Conservation (phyloP, 2,329 filamentous ascomycete genomes). For the Hymenoscyphus linearis region DNA sequence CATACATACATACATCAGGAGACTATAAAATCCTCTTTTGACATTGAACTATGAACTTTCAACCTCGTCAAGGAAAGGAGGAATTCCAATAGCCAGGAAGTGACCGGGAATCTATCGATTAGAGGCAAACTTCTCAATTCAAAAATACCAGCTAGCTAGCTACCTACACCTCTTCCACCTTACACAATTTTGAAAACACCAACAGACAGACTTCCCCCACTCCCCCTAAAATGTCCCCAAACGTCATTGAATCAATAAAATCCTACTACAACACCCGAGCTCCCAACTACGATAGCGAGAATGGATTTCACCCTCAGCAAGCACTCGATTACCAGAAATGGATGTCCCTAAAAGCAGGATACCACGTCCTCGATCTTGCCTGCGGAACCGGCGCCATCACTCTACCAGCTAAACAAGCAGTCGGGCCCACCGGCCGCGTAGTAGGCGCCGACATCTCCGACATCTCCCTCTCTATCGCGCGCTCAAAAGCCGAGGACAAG, state of each 20-base stretch:
- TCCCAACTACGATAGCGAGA: conserved; percentile 14
- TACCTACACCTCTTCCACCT: too few relatives aligned
- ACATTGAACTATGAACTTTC: too few relatives aligned
- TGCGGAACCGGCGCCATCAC: conserved; percentile 17
- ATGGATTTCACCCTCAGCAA: conserved; percentile 11
- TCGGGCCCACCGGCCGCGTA: conserved; percentile 10
- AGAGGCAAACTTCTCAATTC: too few relatives aligned
- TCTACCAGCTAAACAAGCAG: conserved; percentile 8
- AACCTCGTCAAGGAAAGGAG: too few relatives aligned
- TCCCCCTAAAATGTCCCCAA: not conserved
- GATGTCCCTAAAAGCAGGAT: conserved; percentile 10
- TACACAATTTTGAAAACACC: too few relatives aligned
- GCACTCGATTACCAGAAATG: conserved; percentile 15
- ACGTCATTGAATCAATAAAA: not conserved
- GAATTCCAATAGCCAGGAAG: too few relatives aligned
- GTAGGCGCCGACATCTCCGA: conserved; percentile 17
- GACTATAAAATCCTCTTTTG: too few relatives aligned
- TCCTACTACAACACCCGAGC: conserved; percentile 16
- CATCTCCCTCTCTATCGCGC: conserved; percentile 10
- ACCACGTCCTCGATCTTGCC: conserved; percentile 16
- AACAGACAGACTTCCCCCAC: not conserved
- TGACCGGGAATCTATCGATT: too few relatives aligned
- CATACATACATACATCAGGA: too few relatives aligned
- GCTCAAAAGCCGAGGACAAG: conserved; percentile 9
- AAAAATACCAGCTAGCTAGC: too few relatives aligned